Evolutionary conservation across 305 asterid genomes (phyloP).

Genomic region (Fraxinus floribunda): DNA sequence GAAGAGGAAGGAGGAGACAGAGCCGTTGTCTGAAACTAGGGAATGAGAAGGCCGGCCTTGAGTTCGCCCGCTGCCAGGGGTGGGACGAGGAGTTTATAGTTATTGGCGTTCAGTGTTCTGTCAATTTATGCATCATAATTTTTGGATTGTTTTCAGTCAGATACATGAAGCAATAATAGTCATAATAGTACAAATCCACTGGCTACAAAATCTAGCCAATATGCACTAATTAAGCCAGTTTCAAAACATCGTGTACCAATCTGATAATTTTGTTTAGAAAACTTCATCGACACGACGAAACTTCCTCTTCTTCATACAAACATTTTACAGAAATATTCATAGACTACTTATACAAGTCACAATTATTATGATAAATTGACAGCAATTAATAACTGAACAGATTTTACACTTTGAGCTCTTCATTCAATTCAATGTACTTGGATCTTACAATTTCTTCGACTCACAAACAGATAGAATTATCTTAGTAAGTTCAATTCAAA

Average conservation of each 20-base stretch:
- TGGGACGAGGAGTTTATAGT: neutral
- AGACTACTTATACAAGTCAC: neutral
- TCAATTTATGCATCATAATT: neutral
- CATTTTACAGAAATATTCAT: neutral
- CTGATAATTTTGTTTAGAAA: neutral
- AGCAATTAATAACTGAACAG: neutral
- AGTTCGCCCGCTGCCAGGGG: neutral
- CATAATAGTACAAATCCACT: neutral
- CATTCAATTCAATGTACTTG: neutral
- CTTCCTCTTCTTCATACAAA: neutral
- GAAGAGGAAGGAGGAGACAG: conserved; percentile 26
- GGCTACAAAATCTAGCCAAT: neutral
- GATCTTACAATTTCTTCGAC: neutral
- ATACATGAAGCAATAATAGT: neutral
- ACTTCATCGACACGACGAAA: neutral
- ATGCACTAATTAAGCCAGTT: neutral
- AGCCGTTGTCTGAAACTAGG: conserved; percentile 26
- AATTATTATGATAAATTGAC: neutral
- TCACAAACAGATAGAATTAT: neutral
- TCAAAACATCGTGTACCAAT: neutral
- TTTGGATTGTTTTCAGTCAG: neutral
- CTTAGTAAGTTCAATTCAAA: neutral
- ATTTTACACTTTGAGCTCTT: neutral
- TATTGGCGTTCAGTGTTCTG: neutral
- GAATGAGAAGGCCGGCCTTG: conserved; percentile 31